Evolutionary conservation across 352 stramenopile species (phyloP), one percentile per base, ranked within the genome.

Genomic region (Heterotrichella gracilis): DNA sequence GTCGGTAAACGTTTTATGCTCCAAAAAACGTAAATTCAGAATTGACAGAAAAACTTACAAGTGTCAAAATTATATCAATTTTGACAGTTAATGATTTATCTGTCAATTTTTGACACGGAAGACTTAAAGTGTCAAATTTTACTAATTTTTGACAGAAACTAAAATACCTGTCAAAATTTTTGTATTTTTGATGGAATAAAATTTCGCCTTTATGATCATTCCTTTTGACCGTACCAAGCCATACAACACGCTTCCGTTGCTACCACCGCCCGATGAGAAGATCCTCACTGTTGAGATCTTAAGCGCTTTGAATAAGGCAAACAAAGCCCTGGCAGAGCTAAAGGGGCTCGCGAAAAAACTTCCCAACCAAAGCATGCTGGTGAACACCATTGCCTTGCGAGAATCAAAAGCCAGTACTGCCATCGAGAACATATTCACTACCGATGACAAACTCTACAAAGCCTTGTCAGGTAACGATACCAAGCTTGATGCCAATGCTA

Each of bases 371-470:
- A 53, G 9, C 32, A 53, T 53, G 32, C 32, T 53, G 32, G 32
- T 53, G 32, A 53, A 53, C 32, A 53, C 32, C 32, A 53, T 53
- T 53, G 9, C 32, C 9, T n/a, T 53, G 32, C 32, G n/a, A n/a
- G 32, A 53, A 53, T 9, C 32, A n/a, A 9, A 53, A n/a, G n/a
- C 32, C 9, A 17, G 9, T 17, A 53, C 32, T 17, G 32, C 32
- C 32, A 53, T 53, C n/a, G 32, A 53, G n/a, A 53, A 53, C 32
- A 53, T 53, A 53, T 53, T 53, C n/a, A 53, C 32, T n/a, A 53
- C 32, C 9, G 32, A 53, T 17, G 32, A 53, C n/a, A n/a, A 53
- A 53, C 32, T 53, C 32, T 53, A 53, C 32, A 53, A 53, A 53
- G 32, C 32, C 9, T 9, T 53, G n/a, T 53, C 32, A 53, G 32